A percentile compares a stretch with the other conserved stretches of the same genome.
phyloP scores from a whole-genome alignment of 2,329 filamentous ascomycete genomes.

The Epichloe gansuensis region DNA sequence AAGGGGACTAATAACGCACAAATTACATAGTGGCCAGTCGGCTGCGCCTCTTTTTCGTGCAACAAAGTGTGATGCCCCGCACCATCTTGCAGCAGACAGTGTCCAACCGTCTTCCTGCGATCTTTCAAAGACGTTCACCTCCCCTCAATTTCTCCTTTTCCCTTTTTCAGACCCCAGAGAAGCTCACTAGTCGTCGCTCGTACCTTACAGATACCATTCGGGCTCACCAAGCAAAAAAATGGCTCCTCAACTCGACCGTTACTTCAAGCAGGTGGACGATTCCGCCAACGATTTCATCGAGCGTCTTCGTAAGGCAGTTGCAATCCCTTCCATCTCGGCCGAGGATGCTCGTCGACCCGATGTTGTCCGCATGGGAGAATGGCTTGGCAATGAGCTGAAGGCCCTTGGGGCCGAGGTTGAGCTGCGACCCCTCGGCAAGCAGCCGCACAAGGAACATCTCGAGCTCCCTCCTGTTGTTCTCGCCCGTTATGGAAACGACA shows the following conservation, averaged over 20 bases:
- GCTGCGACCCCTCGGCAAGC: slow-evolving; percentile 76
- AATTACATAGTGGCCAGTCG: too few relatives aligned
- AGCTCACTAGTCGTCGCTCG: slow-evolving; percentile 17
- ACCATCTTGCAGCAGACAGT: slow-evolving; percentile 24
- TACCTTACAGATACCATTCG: slow-evolving; percentile 44
- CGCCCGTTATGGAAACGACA: slow-evolving; percentile 82
- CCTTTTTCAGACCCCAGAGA: slow-evolving; percentile 6
- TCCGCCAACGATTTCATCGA: slow-evolving; percentile 76
- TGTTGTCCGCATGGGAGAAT: slow-evolving; percentile 94
- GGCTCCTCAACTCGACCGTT: slow-evolving; percentile 81
- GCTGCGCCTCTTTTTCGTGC: too few relatives aligned
- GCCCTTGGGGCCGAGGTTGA: slow-evolving; percentile 77
- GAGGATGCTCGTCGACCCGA: slow-evolving; percentile 81
- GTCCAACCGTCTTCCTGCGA: slow-evolving; percentile 6
- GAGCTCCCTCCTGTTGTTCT: slow-evolving; percentile 88
- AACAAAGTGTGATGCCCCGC: slow-evolving; percentile 30
- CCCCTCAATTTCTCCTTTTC: slow-evolving; percentile 12
- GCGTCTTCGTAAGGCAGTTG: slow-evolving; percentile 80
- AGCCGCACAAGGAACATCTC: slow-evolving; percentile 81
- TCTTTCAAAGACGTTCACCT: slow-evolving; percentile 13
- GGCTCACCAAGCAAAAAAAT: slow-evolving; percentile 56
- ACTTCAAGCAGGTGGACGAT: slow-evolving; percentile 83
- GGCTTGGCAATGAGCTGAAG: slow-evolving; percentile 72
- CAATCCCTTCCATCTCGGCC: slow-evolving; percentile 90
- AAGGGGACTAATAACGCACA: too few relatives aligned